phyloP scores from a whole-genome alignment of 371 early-diverging fungal species.

The Mortierella sp. region DNA sequence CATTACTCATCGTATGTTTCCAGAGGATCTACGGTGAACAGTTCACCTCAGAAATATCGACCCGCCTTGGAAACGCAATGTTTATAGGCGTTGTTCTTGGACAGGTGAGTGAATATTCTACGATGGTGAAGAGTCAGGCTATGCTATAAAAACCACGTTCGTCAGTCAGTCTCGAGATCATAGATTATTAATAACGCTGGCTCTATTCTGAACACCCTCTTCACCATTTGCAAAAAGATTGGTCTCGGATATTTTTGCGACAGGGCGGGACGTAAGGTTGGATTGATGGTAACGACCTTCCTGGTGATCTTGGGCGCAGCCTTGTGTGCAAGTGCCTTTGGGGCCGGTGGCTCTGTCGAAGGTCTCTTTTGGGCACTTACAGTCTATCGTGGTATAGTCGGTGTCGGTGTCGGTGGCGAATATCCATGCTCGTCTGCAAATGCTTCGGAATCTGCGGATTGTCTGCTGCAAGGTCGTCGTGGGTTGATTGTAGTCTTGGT shows the following conservation, averaged over 20 bases:
- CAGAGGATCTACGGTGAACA: constrained; percentile 14
- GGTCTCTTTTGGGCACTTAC: constrained; percentile 69
- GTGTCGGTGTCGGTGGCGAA: constrained; percentile 62
- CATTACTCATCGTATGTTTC: constrained; percentile 29
- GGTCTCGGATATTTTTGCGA: constrained; percentile 60
- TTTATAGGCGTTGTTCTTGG: constrained; percentile 42
- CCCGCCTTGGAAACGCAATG: constrained; percentile 39
- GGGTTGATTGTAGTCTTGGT: constrained; percentile 61
- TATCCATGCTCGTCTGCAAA: constrained; percentile 66
- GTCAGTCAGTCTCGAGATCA: too few species aligned
- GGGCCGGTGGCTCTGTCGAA: constrained; percentile 21
- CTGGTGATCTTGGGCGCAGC: constrained; percentile 61
- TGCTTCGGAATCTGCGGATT: constrained; percentile 67
- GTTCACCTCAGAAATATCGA: constrained; percentile 22
- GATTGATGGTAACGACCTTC: constrained; percentile 57
- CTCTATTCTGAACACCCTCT: neutral
- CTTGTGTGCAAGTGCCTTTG: constrained; percentile 49
- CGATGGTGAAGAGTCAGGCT: too few species aligned
- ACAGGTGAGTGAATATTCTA: constrained; percentile 14
- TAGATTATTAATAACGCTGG: too few species aligned
- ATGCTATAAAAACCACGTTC: too few species aligned
- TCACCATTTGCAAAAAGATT: neutral
- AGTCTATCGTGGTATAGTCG: constrained; percentile 61
- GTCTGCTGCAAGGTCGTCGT: constrained; percentile 58
- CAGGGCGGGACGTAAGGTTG: constrained; percentile 59